Evolutionary conservation across 1,284 basidiomycete species (phyloP).

Genomic region (Ceratobasidium sp.): DNA sequence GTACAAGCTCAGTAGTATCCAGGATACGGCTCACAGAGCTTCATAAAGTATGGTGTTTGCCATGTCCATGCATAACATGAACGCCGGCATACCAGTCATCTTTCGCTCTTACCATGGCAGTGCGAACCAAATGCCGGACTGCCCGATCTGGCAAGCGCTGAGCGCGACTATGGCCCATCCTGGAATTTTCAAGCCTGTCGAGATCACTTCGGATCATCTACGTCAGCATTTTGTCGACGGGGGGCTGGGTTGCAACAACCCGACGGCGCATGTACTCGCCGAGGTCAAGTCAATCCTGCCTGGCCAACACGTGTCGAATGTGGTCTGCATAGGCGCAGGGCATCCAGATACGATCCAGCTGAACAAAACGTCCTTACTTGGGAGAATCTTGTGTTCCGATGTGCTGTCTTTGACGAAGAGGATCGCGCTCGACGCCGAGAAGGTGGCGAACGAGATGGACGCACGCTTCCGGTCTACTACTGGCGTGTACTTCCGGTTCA

Average conservation of each 20-base stretch:
- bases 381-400: not conserved
- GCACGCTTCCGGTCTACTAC: not conserved
- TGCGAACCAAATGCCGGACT: conserved; percentile 5
- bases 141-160: conserved; percentile 1
- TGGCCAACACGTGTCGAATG: not conserved
- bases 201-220: not conserved
- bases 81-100: not conserved
- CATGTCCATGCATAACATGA: conserved; percentile 4
- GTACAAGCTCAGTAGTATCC: not conserved
- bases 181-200: not conserved
- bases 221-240: not conserved
- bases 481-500: conserved; percentile 1
- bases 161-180: not conserved
- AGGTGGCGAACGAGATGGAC: conserved; percentile 1
- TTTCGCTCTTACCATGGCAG: conserved; percentile 9
- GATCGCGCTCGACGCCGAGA: conserved; percentile 15
- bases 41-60: conserved; percentile 1
- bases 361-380: not conserved
- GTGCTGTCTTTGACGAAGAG: not conserved
- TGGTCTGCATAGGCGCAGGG: not conserved
- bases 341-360: not conserved
- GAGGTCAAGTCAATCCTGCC: not conserved
- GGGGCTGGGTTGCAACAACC: not conserved
- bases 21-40: no score
- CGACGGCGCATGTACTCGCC: not conserved